Conservation (phyloP, 2,329 filamentous ascomycete species). For the Pseudocercospora eumusae region DNA sequence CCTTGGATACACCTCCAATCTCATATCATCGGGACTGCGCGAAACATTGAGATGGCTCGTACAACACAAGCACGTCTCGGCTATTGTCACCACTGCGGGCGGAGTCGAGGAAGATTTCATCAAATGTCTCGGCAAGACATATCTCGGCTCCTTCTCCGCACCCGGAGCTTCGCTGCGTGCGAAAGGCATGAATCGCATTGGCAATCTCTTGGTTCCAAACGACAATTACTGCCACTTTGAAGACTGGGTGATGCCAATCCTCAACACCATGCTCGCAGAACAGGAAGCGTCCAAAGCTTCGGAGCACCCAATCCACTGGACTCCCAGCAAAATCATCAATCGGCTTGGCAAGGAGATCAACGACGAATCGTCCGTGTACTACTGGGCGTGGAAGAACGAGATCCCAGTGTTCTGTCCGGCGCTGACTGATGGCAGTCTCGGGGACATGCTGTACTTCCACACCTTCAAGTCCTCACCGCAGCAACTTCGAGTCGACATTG, state of each 20-base stretch:
- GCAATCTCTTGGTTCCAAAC: slow-evolving; percentile 93
- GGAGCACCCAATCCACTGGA: slow-evolving; percentile 78
- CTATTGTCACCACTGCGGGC: slow-evolving; percentile 91
- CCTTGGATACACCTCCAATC: slow-evolving; percentile 93
- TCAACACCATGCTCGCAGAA: slow-evolving; percentile 92
- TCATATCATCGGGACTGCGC: slow-evolving; percentile 92
- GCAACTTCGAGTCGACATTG: slow-evolving; percentile 84
- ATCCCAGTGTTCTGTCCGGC: slow-evolving; percentile 98
- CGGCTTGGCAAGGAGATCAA: slow-evolving; percentile 92
- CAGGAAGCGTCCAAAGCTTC: slow-evolving; percentile 73
- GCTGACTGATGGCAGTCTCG: slow-evolving; percentile 88
- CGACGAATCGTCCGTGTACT: slow-evolving; percentile 86
- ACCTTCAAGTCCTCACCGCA: slow-evolving; percentile 84
- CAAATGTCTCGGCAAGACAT: slow-evolving; percentile 94
- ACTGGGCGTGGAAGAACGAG: slow-evolving; percentile 96
- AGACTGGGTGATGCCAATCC: slow-evolving; percentile 93
- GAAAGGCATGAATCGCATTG: slow-evolving; percentile 91
- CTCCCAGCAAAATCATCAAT: slow-evolving; percentile 86
- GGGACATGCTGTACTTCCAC: slow-evolving; percentile 99
- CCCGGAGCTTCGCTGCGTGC: slow-evolving; percentile 74
- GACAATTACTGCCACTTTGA: slow-evolving; percentile 97
- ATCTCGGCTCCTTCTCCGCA: slow-evolving; percentile 82
- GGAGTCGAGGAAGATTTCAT: slow-evolving; percentile 98
- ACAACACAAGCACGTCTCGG: slow-evolving; percentile 87
- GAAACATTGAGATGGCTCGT: slow-evolving; percentile 91